Conservation (phyloP, 805 yeast genomes). For the Wickerhamiella nectarea region DNA sequence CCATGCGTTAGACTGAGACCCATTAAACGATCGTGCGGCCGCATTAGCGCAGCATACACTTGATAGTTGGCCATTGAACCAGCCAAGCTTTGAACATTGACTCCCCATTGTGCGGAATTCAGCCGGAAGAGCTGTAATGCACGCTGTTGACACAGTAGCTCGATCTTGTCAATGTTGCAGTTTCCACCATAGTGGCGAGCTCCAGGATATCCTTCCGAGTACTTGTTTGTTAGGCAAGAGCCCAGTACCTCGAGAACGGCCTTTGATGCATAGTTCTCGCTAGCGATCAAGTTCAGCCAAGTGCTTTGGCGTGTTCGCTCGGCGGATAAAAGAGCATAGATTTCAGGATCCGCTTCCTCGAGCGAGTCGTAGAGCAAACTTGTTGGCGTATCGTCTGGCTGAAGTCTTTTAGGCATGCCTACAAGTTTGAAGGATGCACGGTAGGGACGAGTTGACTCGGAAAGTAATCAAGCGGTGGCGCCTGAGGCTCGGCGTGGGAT, state of each 20-base stretch:
- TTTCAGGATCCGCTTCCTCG: constrained; percentile 26
- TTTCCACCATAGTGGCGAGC: constrained; percentile 98
- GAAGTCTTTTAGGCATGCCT: not conserved
- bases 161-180: constrained; percentile 88
- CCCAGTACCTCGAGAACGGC: constrained; percentile 94
- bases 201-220: constrained; percentile 98
- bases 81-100: constrained; percentile 87
- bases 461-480: not conserved
- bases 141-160: constrained; percentile 80
- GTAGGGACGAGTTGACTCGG: not conserved
- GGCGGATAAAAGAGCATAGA: constrained; percentile 32
- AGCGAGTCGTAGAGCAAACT: not conserved
- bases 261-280: constrained; percentile 91
- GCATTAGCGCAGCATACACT: constrained; percentile 88
- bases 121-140: constrained; percentile 80
- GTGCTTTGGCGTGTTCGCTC: constrained; percentile 83
- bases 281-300: constrained; percentile 86
- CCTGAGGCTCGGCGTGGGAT: too few species aligned
- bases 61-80: constrained; percentile 97
- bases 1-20: constrained; percentile 97
- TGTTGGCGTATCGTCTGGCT: not conserved
- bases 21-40: constrained; percentile 94
- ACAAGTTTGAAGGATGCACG: not conserved
- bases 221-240: constrained; percentile 93
- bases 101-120: constrained; percentile 83